phyloP scores from a whole-genome alignment of 2,329 filamentous ascomycete genomes.

The Aspergillus unguis region DNA sequence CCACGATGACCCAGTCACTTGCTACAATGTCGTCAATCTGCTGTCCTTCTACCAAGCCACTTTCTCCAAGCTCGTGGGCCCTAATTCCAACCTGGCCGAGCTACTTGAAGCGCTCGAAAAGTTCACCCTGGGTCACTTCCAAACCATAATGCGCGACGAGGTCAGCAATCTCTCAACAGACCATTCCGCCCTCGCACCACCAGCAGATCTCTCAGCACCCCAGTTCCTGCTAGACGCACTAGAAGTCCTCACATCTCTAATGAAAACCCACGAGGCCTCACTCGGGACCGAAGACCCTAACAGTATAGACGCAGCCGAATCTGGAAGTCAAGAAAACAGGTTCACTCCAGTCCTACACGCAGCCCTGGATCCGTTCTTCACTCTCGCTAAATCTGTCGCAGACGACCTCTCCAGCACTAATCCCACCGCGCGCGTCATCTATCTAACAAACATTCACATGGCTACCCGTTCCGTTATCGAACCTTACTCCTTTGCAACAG shows the following conservation, averaged over 20 bases:
- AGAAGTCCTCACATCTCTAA: constrained; percentile 70
- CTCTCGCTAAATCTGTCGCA: constrained; percentile 57
- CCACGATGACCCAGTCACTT: constrained; percentile 82
- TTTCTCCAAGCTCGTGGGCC: constrained; percentile 73
- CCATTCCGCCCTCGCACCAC: constrained; percentile 64
- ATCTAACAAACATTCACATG: constrained; percentile 47
- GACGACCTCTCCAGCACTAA: constrained; percentile 31
- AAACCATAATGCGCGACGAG: constrained; percentile 74
- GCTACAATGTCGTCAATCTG: constrained; percentile 87
- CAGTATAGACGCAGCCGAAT: constrained; percentile 48
- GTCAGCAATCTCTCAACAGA: constrained; percentile 64
- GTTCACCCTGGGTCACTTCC: constrained; percentile 78
- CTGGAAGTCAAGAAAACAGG: constrained; percentile 50
- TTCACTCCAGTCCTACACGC: constrained; percentile 74
- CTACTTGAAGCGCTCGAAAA: constrained; percentile 66
- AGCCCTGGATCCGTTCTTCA: constrained; percentile 81
- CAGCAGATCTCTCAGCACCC: constrained; percentile 72
- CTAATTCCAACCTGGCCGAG: constrained; percentile 65
- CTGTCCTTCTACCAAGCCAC: constrained; percentile 85
- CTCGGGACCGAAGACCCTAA: constrained; percentile 48
- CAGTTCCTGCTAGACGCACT: constrained; percentile 78
- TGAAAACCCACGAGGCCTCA: constrained; percentile 84
- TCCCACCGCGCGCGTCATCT: constrained; percentile 47
- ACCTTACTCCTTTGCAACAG: constrained; percentile 59
- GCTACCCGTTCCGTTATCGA: constrained; percentile 38